Base-by-base conservation (phyloP, 257 asterid genomes). In the Solanum chiquidenum region DNA sequence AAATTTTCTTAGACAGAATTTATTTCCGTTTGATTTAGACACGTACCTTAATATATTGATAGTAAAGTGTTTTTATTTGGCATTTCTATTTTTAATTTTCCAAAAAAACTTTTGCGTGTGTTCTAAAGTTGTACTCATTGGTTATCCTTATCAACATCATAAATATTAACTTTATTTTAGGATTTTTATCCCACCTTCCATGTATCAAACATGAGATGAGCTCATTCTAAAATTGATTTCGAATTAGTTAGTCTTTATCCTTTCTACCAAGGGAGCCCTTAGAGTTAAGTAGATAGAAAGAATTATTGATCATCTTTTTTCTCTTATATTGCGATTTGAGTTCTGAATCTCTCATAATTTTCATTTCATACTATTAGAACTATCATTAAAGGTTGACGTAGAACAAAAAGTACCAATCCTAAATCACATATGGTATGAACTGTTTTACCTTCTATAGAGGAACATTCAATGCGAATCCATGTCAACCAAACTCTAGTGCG, bases 401-500 rank as follows among this genome's bases (percentile, higher is more conserved):
- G 13, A 71, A 31, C 29, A 5, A 16, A 7, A 55, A 29, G 4
- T 14, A 14, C 9, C 13, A 60, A 7, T 60, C 29, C 14, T 9
- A 9, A 62, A 62, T n/a, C 31, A 62, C 16, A n/a, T 10, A 10
- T 10, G 31, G 13, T n/a, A n/a, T 10, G 7, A 62, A 62, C 3
- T 2, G 12, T 62, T 62, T 62, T n/a, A 62, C 3, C 7, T 1
- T n/a, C 31, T n/a, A 62, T 23, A 4, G 14, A 1, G 7, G 1
- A n/a, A 62, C 14, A 0, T 62, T 9, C 31, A n/a, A 60, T 0
- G 1, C 1, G 6, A 3, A 60, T 60, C 0, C 4, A 62, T 4
- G 12, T 62, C 6, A n/a, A n/a, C 0, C 2, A 10, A 3, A 12
- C 71, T n/a, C 5, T 3, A 62, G 0, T 2, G 1, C 0, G 1